Conservation (phyloP, 768 basidiomycete species). For the Termitomyces sp. region DNA sequence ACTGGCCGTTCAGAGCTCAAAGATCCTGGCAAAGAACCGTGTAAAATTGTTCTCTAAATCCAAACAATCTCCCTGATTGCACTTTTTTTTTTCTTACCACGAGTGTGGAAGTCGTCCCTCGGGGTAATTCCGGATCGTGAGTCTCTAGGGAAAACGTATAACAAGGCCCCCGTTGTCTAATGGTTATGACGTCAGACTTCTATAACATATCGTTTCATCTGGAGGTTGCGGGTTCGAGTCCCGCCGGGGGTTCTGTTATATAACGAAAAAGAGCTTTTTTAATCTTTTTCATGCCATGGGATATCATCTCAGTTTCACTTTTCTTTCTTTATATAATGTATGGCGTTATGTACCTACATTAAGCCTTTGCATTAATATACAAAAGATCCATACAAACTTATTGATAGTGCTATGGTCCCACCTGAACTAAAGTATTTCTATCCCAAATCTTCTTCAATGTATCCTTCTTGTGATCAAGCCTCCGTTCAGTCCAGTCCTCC, state of each 20-base stretch:
- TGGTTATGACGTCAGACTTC: conserved; percentile 92
- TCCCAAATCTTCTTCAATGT: conserved; percentile 14
- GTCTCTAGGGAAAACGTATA: fast-evolving
- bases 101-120: not conserved
- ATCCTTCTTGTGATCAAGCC: conserved; percentile 14
- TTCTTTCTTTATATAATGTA: not conserved
- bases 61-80: not conserved
- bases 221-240: conserved; percentile 88
- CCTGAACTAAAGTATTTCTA: conserved; percentile 1
- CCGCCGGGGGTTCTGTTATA: conserved; percentile 58
- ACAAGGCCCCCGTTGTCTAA: conserved; percentile 75
- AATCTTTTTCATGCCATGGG: too few relatives aligned
- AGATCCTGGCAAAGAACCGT: not conserved
- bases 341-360: not conserved
- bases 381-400: not conserved
- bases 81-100: not conserved
- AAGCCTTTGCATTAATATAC: not conserved
- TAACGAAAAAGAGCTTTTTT: too few relatives aligned
- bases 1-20: too few relatives aligned
- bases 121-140: not conserved
- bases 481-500: conserved; percentile 27
- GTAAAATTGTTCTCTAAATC: not conserved
- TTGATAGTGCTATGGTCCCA: not conserved
- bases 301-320: too few relatives aligned
- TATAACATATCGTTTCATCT: conserved; percentile 47